Evolutionary conservation across 164 flowering plant genomes (phyloP).

Genomic region (Umbilicus rupestris): DNA sequence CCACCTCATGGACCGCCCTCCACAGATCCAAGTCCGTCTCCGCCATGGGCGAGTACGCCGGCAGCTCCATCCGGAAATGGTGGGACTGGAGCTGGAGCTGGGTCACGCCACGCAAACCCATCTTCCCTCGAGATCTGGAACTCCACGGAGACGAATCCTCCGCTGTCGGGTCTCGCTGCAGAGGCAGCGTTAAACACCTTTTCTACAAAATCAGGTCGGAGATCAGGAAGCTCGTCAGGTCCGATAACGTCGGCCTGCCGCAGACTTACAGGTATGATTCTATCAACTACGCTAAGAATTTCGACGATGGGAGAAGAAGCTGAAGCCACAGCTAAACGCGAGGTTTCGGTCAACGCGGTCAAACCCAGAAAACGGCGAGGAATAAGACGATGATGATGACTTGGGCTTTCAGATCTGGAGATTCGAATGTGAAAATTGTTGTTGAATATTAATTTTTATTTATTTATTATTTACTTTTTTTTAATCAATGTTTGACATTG

Average conservation of each 20-base stretch:
- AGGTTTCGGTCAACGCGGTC: too few species aligned
- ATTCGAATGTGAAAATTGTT: not conserved
- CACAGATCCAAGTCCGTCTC: constrained; percentile 56
- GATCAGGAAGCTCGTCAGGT: constrained; percentile 28
- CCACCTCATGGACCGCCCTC: constrained; percentile 33
- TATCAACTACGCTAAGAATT: constrained; percentile 8
- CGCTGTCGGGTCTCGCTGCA: constrained; percentile 37
- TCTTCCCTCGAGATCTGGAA: constrained; percentile 72
- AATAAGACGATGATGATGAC: too few species aligned
- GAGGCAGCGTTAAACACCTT: constrained; percentile 62
- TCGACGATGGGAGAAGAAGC: not conserved
- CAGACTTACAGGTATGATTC: constrained; percentile 8
- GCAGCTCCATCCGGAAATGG: constrained; percentile 56
- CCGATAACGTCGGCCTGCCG: constrained; percentile 21
- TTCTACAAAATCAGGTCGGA: constrained; percentile 52
- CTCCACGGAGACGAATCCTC: constrained; percentile 57
- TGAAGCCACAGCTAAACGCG: not conserved
- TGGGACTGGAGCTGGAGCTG: constrained; percentile 74
- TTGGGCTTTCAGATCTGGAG: too few species aligned
- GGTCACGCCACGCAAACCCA: constrained; percentile 62
- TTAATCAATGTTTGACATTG: too few species aligned
- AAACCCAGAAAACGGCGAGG: too few species aligned
- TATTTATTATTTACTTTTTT: too few species aligned
- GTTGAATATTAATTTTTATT: not conserved
- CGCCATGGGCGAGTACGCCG: constrained; percentile 33